These are phyloP conservation scores for Punica granatum DNA, from an alignment of 345 rosid genomes.

Conservation along the genomic window DNA sequence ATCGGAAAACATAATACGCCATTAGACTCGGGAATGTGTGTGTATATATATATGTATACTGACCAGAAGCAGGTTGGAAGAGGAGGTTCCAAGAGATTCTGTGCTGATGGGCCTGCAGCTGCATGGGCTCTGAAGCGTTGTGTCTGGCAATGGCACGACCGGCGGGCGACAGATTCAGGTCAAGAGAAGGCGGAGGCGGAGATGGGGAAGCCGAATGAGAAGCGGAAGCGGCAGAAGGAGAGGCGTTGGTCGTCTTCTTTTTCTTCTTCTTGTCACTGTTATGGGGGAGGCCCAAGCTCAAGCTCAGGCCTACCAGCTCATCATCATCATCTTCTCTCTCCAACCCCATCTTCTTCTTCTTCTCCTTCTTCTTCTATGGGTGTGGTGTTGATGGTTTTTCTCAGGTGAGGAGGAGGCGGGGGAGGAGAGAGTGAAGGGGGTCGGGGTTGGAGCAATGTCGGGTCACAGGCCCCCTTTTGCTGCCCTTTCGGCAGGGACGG, in stretches of 20 bases:
- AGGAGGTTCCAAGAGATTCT: not conserved
- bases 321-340: conserved; percentile 3
- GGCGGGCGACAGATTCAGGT: not conserved
- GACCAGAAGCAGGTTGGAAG: not conserved
- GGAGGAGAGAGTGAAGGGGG: not conserved
- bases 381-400: not conserved
- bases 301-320: conserved; percentile 1
- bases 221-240: not conserved
- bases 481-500: conserved; percentile 9
- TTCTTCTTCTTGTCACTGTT: not conserved
- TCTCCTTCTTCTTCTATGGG: not conserved
- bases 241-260: not conserved
- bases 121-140: not conserved
- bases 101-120: not conserved
- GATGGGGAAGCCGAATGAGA: too few species aligned
- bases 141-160: not conserved
- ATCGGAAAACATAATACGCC: too few species aligned
- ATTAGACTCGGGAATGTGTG: too few species aligned
- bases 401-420: not conserved
- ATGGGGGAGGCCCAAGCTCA: conserved; percentile 2
- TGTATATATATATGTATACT: too few species aligned
- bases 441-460: conserved; percentile 1
- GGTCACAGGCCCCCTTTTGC: conserved; percentile 4
- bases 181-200: not conserved
- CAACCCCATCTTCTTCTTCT: not conserved